Conservation (phyloP, 495 filamentous ascomycete species). For the Penicillium dipodomyicola region DNA sequence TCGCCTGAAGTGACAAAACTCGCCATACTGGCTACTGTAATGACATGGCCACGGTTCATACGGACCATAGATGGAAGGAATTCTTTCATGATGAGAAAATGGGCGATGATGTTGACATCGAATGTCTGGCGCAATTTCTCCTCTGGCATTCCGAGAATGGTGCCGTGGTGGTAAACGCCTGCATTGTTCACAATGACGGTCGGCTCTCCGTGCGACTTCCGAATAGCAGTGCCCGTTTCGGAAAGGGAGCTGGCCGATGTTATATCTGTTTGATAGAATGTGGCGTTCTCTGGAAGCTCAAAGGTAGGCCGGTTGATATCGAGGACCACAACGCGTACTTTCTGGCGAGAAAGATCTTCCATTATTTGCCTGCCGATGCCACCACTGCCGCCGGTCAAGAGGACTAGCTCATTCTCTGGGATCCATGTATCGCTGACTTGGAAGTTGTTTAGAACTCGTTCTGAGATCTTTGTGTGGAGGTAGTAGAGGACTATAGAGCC, state of each 20-base stretch:
- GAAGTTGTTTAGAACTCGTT: not conserved
- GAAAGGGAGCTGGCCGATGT: not conserved
- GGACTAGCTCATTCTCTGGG: slow-evolving; percentile 36
- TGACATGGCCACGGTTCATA: slow-evolving; percentile 51
- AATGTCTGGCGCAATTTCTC: slow-evolving; percentile 37
- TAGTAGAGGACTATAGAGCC: not conserved
- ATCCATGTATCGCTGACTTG: not conserved
- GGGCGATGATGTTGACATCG: slow-evolving; percentile 48
- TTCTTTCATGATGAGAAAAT: slow-evolving; percentile 46
- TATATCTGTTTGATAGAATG: slow-evolving; percentile 2
- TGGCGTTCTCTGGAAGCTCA: not conserved
- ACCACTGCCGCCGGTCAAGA: slow-evolving; percentile 48
- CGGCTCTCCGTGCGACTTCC: slow-evolving; percentile 34
- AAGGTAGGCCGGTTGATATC: slow-evolving; percentile 6
- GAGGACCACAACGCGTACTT: slow-evolving; percentile 23
- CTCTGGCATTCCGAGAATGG: slow-evolving; percentile 37
- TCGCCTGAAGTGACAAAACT: slow-evolving; percentile 38
- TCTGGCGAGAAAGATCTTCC: slow-evolving; percentile 31
- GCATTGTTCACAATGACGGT: slow-evolving; percentile 54
- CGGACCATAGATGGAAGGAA: slow-evolving; percentile 55
- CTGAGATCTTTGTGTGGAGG: not conserved
- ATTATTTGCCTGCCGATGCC: slow-evolving; percentile 45
- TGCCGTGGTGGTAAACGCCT: slow-evolving; percentile 32
- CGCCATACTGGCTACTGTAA: slow-evolving; percentile 48
- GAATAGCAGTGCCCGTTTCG: slow-evolving; percentile 15